These are phyloP conservation scores for Hypoxylon crocopeplum DNA, from an alignment of 495 filamentous ascomycete genomes.

Conservation along the genomic window DNA sequence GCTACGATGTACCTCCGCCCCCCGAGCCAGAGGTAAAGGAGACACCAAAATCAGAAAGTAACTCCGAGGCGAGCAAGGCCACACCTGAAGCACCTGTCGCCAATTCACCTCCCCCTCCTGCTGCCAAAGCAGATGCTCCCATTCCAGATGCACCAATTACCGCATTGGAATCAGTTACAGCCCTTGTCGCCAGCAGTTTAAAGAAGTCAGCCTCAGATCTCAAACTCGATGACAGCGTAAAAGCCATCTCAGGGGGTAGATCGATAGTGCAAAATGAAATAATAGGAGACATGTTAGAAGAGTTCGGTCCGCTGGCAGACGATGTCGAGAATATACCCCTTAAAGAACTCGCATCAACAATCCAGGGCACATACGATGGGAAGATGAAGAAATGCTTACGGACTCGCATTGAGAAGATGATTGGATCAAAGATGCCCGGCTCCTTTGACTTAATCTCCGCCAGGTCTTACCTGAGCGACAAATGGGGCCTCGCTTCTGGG, in stretches of 20 bases:
- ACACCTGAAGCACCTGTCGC: conserved; percentile 49
- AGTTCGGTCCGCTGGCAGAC: conserved; percentile 88
- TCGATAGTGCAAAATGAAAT: conserved; percentile 88
- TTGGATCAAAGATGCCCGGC: conserved; percentile 91
- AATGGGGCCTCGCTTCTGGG: conserved; percentile 81
- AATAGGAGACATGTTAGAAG: conserved; percentile 83
- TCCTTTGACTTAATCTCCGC: conserved; percentile 88
- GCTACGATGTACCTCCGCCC: conserved; percentile 85
- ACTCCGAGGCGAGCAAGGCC: conserved; percentile 45
- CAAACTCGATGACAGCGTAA: conserved; percentile 84
- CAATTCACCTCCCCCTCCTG: conserved; percentile 57
- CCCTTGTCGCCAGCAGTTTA: conserved; percentile 83
- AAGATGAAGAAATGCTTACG: conserved; percentile 88
- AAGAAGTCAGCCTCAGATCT: conserved; percentile 82
- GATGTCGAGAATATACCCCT: conserved; percentile 91
- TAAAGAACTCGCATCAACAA: conserved; percentile 82
- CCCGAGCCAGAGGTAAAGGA: conserved; percentile 63
- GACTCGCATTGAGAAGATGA: conserved; percentile 79
- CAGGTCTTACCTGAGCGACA: conserved; percentile 79
- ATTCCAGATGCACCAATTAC: conserved; percentile 79
- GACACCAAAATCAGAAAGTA: conserved; percentile 55
- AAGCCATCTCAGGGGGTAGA: conserved; percentile 68
- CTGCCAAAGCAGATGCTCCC: conserved; percentile 73
- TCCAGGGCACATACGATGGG: conserved; percentile 88
- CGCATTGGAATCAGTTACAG: conserved; percentile 77